phyloP scores from a whole-genome alignment of 805 yeast species.

The Lipomyces spencermartinsiae region DNA sequence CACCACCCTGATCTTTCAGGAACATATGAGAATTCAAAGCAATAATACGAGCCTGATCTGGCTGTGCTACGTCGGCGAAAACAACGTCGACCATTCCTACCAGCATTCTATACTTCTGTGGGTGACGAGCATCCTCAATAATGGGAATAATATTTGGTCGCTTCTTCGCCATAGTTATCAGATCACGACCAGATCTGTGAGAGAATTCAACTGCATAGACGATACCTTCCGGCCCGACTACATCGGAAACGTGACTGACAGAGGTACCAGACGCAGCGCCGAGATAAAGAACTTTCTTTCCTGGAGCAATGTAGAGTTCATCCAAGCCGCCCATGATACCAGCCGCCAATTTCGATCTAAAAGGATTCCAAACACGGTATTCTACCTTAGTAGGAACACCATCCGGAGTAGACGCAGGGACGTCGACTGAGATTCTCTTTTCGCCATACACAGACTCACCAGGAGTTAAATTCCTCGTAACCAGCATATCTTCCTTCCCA shows the following conservation, averaged over 20 bases:
- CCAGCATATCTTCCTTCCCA: conserved; percentile 98
- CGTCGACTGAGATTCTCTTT: conserved; percentile 93
- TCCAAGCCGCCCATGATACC: conserved; percentile 99
- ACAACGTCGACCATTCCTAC: conserved; percentile 98
- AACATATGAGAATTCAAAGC: conserved; percentile 98
- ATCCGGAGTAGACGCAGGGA: conserved; percentile 81
- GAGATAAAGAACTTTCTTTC: conserved; percentile 93
- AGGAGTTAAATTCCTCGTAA: conserved; percentile 95
- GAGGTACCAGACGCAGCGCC: conserved; percentile 99
- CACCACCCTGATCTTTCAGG: conserved; percentile 98
- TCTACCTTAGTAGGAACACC: conserved; percentile 81
- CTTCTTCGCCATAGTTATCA: conserved; percentile 99
- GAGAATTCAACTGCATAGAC: conserved; percentile 99
- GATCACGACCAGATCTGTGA: conserved; percentile 99
- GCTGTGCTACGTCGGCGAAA: conserved; percentile 99
- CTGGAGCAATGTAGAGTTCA: conserved; percentile 96
- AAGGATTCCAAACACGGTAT: conserved; percentile 99
- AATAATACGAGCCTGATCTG: conserved; percentile 99
- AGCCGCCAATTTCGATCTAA: conserved; percentile 99
- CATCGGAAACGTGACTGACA: conserved; percentile 96
- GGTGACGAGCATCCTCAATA: conserved; percentile 99
- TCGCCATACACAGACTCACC: conserved; percentile 99
- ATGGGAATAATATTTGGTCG: conserved; percentile 99
- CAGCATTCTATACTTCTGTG: conserved; percentile 99
- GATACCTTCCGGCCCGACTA: conserved; percentile 98